phyloP scores from a whole-genome alignment of 148 eudicot genomes.

The Amaranthus palmeri region DNA sequence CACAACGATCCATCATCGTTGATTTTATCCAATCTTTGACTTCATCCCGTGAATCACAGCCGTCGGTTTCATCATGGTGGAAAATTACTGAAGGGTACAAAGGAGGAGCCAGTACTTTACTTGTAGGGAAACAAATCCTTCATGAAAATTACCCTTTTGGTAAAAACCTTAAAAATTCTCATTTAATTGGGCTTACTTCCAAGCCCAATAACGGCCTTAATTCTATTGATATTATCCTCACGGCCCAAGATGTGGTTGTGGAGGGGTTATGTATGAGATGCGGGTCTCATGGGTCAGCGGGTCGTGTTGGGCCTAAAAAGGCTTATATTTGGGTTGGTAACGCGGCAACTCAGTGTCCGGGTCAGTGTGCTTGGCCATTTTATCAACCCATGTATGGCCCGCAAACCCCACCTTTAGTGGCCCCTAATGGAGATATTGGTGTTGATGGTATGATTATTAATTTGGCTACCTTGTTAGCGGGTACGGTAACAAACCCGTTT shows the following conservation, averaged over 20 bases:
- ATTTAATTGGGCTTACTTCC: constrained; percentile 24
- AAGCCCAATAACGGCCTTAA: not conserved
- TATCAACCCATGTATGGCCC: constrained; percentile 54
- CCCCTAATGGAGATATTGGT: constrained; percentile 58
- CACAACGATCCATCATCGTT: constrained; percentile 54
- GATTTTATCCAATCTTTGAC: constrained; percentile 54
- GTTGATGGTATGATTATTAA: constrained; percentile 63
- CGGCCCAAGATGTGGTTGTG: constrained; percentile 54
- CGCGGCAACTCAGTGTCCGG: constrained; percentile 49
- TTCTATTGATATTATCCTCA: constrained; percentile 42
- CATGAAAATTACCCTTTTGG: constrained; percentile 48
- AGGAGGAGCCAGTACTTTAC: constrained; percentile 32
- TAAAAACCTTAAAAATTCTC: constrained; percentile 31
- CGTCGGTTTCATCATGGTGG: constrained; percentile 74
- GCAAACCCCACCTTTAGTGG: constrained; percentile 39
- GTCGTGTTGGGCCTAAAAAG: constrained; percentile 5
- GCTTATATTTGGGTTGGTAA: constrained; percentile 61
- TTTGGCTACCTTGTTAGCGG: constrained; percentile 49
- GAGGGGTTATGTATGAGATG: constrained; percentile 72
- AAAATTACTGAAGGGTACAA: constrained; percentile 53
- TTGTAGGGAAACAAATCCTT: constrained; percentile 38
- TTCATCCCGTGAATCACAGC: constrained; percentile 25
- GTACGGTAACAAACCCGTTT: constrained; percentile 55
- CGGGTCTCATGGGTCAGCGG: constrained; percentile 47
- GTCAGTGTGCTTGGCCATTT: constrained; percentile 63